phyloP scores from a whole-genome alignment of 2,329 filamentous ascomycete genomes.

The Colletotrichum siamense region DNA sequence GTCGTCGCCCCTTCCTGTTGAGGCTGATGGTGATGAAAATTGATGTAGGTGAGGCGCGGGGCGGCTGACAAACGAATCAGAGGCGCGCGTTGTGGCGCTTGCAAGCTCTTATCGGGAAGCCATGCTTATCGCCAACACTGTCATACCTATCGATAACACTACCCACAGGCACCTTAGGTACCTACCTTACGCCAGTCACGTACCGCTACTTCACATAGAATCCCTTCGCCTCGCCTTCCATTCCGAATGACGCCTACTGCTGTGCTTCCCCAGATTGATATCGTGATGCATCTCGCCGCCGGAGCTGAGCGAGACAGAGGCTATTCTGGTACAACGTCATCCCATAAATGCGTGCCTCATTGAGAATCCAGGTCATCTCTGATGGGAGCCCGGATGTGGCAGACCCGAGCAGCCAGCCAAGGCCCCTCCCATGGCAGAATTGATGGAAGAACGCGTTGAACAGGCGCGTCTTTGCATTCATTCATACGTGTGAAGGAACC shows the following conservation, averaged over 20 bases:
- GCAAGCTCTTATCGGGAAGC: not conserved
- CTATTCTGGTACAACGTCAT: not conserved
- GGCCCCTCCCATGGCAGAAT: not conserved
- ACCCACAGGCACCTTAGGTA: not conserved
- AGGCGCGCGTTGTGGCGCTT: not conserved
- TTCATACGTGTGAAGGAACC: not conserved
- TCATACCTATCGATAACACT: not conserved
- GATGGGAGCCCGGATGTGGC: not conserved
- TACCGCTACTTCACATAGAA: not conserved
- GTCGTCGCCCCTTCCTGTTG: not conserved
- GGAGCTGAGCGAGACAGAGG: not conserved
- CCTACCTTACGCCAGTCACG: not conserved
- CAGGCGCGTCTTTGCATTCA: not conserved
- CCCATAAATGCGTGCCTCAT: not conserved
- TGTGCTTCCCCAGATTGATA: not conserved
- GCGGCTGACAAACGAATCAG: conserved; percentile 25
- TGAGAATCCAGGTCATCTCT: not conserved
- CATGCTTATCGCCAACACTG: conserved; percentile 20
- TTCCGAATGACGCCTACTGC: not conserved
- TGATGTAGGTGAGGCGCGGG: conserved; percentile 16
- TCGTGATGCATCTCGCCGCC: not conserved
- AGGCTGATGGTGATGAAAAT: conserved; percentile 13
- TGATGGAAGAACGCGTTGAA: not conserved
- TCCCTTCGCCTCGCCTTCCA: not conserved
- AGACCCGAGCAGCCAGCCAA: not conserved